A percentile compares a stretch with the other conserved stretches of the same genome.
Conservation (phyloP, 2,329 filamentous ascomycete species). For the Davidsoniella virescens region DNA sequence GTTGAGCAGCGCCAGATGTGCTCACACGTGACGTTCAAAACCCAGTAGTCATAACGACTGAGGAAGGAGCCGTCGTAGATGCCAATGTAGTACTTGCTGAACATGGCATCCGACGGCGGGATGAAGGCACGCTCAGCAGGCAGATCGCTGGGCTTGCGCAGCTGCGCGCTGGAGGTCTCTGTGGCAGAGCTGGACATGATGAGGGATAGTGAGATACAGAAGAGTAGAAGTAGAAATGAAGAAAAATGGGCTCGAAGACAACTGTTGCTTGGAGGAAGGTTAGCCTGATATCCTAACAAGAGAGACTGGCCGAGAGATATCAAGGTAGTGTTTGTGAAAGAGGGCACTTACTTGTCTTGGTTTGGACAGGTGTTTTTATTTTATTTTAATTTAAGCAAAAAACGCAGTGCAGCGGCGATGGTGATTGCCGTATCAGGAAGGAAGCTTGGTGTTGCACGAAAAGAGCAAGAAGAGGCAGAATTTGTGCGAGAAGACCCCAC, state of each 20-base stretch:
- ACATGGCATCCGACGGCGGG: conserved; percentile 1
- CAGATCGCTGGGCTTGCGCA: background rate
- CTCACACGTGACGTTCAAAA: conserved; percentile 22
- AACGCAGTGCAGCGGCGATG: background rate
- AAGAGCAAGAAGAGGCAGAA: background rate
- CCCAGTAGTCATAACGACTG: conserved; percentile 20
- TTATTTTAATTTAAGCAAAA: too few relatives aligned
- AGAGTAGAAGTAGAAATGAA: background rate
- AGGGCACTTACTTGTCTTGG: too few relatives aligned
- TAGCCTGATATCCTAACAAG: too few relatives aligned
- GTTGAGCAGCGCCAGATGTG: conserved; percentile 23
- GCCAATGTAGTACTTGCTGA: conserved; percentile 2
- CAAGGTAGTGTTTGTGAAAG: too few relatives aligned
- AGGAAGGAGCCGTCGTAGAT: conserved; percentile 11
- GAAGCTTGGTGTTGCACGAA: background rate
- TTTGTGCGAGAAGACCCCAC: background rate
- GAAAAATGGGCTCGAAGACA: background rate
- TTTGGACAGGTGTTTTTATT: too few relatives aligned
- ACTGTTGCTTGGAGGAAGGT: background rate
- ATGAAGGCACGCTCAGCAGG: background rate
- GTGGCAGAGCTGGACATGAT: background rate
- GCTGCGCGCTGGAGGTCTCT: background rate
- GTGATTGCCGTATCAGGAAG: background rate
- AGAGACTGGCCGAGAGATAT: too few relatives aligned
- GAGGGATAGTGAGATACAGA: background rate